Evolutionary conservation across 768 basidiomycete genomes (phyloP).

Genomic region (Pleurotus giganteus): DNA sequence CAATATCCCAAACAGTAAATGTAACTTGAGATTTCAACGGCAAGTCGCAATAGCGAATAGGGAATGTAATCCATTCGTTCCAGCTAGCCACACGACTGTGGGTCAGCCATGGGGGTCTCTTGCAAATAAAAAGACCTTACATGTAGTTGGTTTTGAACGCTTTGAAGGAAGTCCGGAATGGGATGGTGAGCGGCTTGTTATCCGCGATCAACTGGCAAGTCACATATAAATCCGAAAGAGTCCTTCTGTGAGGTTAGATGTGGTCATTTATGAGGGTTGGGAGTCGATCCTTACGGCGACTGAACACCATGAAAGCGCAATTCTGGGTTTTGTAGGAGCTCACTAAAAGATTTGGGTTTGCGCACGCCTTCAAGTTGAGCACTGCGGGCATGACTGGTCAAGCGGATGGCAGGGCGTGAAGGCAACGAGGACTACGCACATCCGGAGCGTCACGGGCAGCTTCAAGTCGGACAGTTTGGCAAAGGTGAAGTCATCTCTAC

Average conservation of each 20-base stretch:
- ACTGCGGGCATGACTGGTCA: slow-evolving; percentile 35
- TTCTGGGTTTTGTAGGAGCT: slow-evolving; percentile 81
- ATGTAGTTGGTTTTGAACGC: slow-evolving; percentile 82
- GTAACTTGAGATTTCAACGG: slow-evolving; percentile 85
- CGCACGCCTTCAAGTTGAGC: slow-evolving; percentile 85
- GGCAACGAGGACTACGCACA: slow-evolving; percentile 52
- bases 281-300: slow-evolving; percentile 71
- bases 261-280: no score
- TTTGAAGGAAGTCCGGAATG: slow-evolving; percentile 90
- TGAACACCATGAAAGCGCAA: slow-evolving; percentile 82
- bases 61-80: slow-evolving; percentile 94
- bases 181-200: slow-evolving; percentile 90
- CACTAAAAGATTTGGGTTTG: slow-evolving; percentile 67
- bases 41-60: slow-evolving; percentile 92
- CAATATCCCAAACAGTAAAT: slow-evolving; percentile 96
- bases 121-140: slow-evolving; percentile 37
- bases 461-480: slow-evolving; percentile 89
- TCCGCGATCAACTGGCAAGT: slow-evolving; percentile 91
- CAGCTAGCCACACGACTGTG: slow-evolving; percentile 48
- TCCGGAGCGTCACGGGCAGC: slow-evolving; percentile 81
- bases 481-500: slow-evolving; percentile 89
- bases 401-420: not conserved
- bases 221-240: slow-evolving; percentile 89
- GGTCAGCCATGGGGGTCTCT: not conserved
- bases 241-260: slow-evolving; percentile 49